Evolutionary conservation across 352 stramenopile species (phyloP).

Genomic region (Pythium graminicola): DNA sequence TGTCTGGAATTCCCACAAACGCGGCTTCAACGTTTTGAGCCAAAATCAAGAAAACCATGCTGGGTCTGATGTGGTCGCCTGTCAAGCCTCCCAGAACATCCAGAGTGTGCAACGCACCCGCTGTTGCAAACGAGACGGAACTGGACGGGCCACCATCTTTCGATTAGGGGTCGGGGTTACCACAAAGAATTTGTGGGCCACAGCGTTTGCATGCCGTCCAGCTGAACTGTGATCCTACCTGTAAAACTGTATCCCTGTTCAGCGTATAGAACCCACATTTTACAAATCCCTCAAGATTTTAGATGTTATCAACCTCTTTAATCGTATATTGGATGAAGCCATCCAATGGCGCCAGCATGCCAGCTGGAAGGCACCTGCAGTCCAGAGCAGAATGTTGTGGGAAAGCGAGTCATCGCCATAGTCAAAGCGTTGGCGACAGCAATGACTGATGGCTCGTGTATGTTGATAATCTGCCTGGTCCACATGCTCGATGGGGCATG

Average conservation of each 20-base stretch:
- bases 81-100: slow-evolving; percentile 1
- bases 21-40: slow-evolving; percentile 14
- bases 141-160: background rate
- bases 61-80: slow-evolving; percentile 6
- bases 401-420: too few species aligned
- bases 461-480: background rate
- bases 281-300: too few species aligned
- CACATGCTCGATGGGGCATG: background rate
- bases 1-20: too few species aligned
- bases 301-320: background rate
- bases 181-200: slow-evolving; percentile 16
- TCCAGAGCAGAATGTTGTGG: background rate
- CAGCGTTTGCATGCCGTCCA: background rate
- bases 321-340: slow-evolving; percentile 10
- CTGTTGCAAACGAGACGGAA: background rate
- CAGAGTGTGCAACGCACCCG: slow-evolving; percentile 8
- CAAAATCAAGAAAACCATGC: slow-evolving; percentile 3
- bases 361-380: background rate
- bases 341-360: slow-evolving; percentile 6
- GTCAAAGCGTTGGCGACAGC: too few species aligned
- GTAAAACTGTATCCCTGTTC: background rate
- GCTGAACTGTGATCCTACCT: background rate
- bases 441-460: too few species aligned
- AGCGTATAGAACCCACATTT: background rate
- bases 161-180: slow-evolving; percentile 17